Conservation (phyloP, 2,329 filamentous ascomycete genomes). For the Monosporascus sp. region DNA sequence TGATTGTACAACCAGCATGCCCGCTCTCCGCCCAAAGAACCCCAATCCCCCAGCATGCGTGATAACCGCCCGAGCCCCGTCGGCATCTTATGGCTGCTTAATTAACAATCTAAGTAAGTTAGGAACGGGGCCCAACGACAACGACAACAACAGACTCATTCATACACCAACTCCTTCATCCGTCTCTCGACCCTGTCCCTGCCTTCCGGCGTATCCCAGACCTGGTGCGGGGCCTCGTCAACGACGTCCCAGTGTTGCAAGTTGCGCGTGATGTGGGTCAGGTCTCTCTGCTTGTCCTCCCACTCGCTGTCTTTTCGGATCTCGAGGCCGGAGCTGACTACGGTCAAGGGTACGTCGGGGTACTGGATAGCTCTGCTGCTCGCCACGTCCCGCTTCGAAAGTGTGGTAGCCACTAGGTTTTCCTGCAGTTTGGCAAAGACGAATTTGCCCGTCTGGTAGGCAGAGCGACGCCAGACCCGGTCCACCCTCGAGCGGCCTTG, state of each 20-base stretch:
- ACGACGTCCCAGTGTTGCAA: conserved; percentile 83
- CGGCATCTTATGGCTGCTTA: too few relatives aligned
- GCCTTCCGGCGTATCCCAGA: conserved; percentile 75
- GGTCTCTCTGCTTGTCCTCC: conserved; percentile 79
- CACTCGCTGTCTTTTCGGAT: conserved; percentile 64
- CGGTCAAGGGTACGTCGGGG: conserved; percentile 66
- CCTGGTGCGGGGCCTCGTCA: conserved; percentile 74
- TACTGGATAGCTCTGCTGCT: conserved; percentile 76
- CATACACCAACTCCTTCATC: conserved; percentile 60
- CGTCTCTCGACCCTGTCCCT: conserved; percentile 73
- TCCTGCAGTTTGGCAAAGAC: conserved; percentile 93
- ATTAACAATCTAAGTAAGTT: too few relatives aligned
- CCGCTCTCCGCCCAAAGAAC: too few relatives aligned
- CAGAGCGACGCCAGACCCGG: conserved; percentile 74
- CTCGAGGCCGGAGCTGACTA: conserved; percentile 77
- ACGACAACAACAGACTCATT: neutral
- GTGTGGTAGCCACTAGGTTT: conserved; percentile 76
- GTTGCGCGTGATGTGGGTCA: conserved; percentile 75
- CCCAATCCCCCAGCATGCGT: too few relatives aligned
- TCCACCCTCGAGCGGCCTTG: conserved; percentile 75
- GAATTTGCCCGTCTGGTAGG: conserved; percentile 75
- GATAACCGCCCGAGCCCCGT: too few relatives aligned
- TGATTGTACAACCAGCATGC: too few relatives aligned
- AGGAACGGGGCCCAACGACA: too few relatives aligned
- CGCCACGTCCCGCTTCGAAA: conserved; percentile 77